A percentile compares a stretch with the other conserved stretches of the same genome.
Evolutionary conservation across 129 eudicot species (phyloP).

Genomic region (Artemisia tridentata): DNA sequence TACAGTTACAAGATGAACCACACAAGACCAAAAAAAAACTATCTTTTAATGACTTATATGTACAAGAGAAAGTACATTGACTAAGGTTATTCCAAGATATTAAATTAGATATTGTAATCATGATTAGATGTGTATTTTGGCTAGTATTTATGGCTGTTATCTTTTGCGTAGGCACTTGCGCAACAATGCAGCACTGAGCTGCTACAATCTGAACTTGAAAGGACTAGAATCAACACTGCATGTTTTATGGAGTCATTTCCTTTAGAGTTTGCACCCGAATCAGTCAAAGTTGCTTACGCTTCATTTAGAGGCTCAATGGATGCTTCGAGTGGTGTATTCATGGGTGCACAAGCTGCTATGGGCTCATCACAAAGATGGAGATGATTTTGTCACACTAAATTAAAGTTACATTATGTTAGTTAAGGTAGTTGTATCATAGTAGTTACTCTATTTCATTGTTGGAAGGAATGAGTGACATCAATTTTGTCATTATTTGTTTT

Average conservation of each 20-base stretch:
- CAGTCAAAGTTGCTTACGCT: constrained; percentile 81
- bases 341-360: constrained; percentile 43
- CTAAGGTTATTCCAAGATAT: too few species aligned
- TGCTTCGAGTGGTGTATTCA: constrained; percentile 60
- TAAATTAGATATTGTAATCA: not conserved
- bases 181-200: constrained; percentile 83
- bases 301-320: constrained; percentile 79
- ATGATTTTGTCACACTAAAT: constrained; percentile 16
- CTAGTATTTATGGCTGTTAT: not conserved
- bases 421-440: too few species aligned
- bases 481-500: too few species aligned
- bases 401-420: not conserved
- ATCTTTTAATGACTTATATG: too few species aligned
- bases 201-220: constrained; percentile 81
- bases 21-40: too few species aligned
- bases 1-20: too few species aligned
- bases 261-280: constrained; percentile 62
- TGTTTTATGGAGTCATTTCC: constrained; percentile 84
- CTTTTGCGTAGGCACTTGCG: constrained; percentile 65
- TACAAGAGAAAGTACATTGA: too few species aligned
- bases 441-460: too few species aligned
- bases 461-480: too few species aligned
- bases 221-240: constrained; percentile 86
- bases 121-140: not conserved
- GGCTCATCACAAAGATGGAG: constrained; percentile 72